Evolutionary conservation across 2,329 filamentous ascomycete genomes (phyloP).

Genomic region (Colletotrichum nymphaeae): DNA sequence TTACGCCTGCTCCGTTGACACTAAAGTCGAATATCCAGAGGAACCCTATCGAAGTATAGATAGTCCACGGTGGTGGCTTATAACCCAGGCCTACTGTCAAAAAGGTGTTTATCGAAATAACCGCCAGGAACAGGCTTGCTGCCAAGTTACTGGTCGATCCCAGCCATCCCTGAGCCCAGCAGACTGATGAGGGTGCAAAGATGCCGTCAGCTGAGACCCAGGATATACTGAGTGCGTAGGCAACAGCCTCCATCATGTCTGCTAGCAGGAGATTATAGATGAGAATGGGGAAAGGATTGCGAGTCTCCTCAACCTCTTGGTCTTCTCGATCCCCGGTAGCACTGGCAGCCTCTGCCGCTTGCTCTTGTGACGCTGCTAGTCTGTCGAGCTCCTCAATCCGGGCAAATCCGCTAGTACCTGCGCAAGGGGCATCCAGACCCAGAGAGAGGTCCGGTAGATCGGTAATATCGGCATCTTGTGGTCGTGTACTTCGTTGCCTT

Average conservation of each 20-base stretch:
- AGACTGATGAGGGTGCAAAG: slow-evolving; percentile 58
- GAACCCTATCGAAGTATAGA: slow-evolving; percentile 54
- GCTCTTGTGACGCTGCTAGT: slow-evolving; percentile 4
- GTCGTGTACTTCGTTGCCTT: background rate
- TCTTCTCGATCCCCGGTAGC: background rate
- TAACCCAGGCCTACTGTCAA: slow-evolving; percentile 62
- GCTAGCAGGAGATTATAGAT: slow-evolving; percentile 70
- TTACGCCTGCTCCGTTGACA: slow-evolving; percentile 18
- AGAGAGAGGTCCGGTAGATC: slow-evolving; percentile 17
- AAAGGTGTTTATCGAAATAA: slow-evolving; percentile 69
- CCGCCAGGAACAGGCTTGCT: slow-evolving; percentile 67
- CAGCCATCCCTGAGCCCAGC: slow-evolving; percentile 67
- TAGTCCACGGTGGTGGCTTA: slow-evolving; percentile 54
- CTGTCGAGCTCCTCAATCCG: slow-evolving; percentile 20
- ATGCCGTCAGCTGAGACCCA: slow-evolving; percentile 62
- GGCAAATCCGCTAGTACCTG: background rate
- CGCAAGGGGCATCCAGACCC: slow-evolving; percentile 4
- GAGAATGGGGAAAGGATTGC: slow-evolving; percentile 69
- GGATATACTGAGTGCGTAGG: slow-evolving; percentile 66
- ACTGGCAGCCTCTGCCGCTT: background rate
- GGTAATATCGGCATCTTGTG: background rate
- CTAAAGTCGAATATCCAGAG: slow-evolving; percentile 58
- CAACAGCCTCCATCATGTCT: slow-evolving; percentile 67
- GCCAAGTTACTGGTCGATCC: slow-evolving; percentile 67
- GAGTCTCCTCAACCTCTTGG: background rate